A percentile compares a stretch with the other conserved stretches of the same genome.
Conservation (phyloP, 768 basidiomycete species). For the Symmetrospora coprosmae region DNA sequence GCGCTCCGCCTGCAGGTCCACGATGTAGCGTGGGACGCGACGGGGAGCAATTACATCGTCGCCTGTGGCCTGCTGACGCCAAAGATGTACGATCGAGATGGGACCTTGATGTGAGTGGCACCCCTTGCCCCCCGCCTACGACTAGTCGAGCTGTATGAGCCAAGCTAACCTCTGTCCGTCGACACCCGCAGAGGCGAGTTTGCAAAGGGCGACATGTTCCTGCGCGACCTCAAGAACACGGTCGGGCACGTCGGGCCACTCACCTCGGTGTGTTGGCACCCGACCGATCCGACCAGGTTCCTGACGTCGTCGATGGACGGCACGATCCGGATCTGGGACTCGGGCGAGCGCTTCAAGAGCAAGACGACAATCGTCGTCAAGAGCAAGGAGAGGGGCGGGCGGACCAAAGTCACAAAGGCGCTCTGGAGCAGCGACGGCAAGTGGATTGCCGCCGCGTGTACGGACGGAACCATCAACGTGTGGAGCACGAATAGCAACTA, state of each 20-base stretch:
- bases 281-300: conserved; percentile 65
- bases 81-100: conserved; percentile 80
- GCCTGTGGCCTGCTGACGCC: conserved; percentile 77
- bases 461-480: conserved; percentile 82
- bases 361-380: conserved; percentile 93
- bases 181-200: conserved; percentile 42
- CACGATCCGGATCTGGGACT: conserved; percentile 95
- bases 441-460: conserved; percentile 62
- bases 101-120: conserved; percentile 64
- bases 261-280: conserved; percentile 83
- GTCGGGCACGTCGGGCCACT: conserved; percentile 87
- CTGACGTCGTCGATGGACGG: conserved; percentile 91
- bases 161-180: conserved; percentile 22
- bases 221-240: conserved; percentile 98
- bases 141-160: conserved; percentile 24
- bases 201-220: conserved; percentile 92
- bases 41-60: conserved; percentile 70
- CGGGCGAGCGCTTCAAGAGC: conserved; percentile 80
- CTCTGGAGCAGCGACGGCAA: conserved; percentile 80
- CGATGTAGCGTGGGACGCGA: conserved; percentile 75
- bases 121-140: not conserved
- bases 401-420: conserved; percentile 79
- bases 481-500: conserved; percentile 90
- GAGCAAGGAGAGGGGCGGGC: conserved; percentile 82
- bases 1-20: conserved; percentile 70